Evolutionary conservation across 768 basidiomycete genomes (phyloP).

Genomic region (Rhizopogon sp.): DNA sequence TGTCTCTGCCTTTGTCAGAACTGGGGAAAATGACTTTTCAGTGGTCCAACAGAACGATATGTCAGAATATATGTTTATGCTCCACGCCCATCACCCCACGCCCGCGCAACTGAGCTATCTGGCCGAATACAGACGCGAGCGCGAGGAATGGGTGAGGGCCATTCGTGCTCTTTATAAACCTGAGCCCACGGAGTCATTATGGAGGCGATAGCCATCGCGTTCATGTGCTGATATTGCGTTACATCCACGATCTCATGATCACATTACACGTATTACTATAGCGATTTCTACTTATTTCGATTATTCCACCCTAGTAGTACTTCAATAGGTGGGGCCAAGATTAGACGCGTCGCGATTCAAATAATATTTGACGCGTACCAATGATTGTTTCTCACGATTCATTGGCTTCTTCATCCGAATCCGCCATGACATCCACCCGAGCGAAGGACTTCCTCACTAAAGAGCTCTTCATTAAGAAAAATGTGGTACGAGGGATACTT

Average conservation of each 20-base stretch:
- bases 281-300: not conserved
- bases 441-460: slow-evolving; percentile 41
- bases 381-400: not conserved
- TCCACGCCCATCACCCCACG: slow-evolving; percentile 49
- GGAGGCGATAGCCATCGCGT: not conserved
- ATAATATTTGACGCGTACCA: not conserved
- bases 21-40: slow-evolving; percentile 39
- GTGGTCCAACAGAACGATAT: slow-evolving; percentile 40
- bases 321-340: not conserved
- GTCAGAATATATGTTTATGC: slow-evolving; percentile 39
- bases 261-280: not conserved
- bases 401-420: not conserved
- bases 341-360: not conserved
- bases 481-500: slow-evolving; percentile 30
- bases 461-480: slow-evolving; percentile 39
- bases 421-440: slow-evolving; percentile 23
- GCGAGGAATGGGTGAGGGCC: slow-evolving; percentile 18
- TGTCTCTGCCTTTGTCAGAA: slow-evolving; percentile 37
- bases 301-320: not conserved
- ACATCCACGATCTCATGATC: not conserved
- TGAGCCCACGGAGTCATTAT: not conserved
- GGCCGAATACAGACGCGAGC: slow-evolving; percentile 3
- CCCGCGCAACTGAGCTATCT: slow-evolving; percentile 33
- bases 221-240: not conserved
- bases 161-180: slow-evolving; percentile 12